phyloP scores from a whole-genome alignment of 1,284 basidiomycete species.

The Malassezia obtusa region DNA sequence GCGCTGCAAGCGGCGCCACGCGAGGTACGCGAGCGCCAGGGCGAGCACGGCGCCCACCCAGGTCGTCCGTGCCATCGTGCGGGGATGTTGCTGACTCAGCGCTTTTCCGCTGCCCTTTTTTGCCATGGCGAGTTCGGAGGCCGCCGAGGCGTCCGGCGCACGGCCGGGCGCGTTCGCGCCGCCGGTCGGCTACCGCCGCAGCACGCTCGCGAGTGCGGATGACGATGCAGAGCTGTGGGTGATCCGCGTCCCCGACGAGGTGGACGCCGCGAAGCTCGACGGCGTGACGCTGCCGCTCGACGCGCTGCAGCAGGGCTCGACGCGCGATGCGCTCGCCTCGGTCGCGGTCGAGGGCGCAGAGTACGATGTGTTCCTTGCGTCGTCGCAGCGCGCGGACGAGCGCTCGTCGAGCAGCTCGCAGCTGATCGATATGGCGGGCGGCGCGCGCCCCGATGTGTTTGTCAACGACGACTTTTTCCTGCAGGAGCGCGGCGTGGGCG shows the following conservation, averaged over 20 bases:
- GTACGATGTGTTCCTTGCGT: constrained; percentile 23
- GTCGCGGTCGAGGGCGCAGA: constrained; percentile 7
- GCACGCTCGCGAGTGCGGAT: background rate
- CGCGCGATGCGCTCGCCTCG: constrained; percentile 10
- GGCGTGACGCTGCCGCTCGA: constrained; percentile 6
- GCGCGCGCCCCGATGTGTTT: background rate
- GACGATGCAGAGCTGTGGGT: constrained; percentile 12
- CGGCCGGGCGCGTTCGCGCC: constrained; percentile 1
- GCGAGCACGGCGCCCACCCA: constrained; percentile 18
- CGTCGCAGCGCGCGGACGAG: constrained; percentile 5
- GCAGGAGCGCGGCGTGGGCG: constrained; percentile 16
- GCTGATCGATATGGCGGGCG: constrained; percentile 30
- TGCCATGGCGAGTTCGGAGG: background rate
- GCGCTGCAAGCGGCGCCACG: constrained; percentile 19
- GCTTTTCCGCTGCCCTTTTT: background rate
- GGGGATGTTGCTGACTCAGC: background rate
- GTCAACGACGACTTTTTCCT: constrained; percentile 12
- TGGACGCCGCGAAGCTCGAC: constrained; percentile 22
- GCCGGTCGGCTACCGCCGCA: constrained; percentile 5
- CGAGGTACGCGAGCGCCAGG: constrained; percentile 13
- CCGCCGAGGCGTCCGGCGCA: background rate
- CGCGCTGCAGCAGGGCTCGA: constrained; percentile 5
- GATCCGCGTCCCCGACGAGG: constrained; percentile 14
- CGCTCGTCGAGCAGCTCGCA: constrained; percentile 21
- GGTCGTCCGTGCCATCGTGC: background rate